A percentile compares a stretch with the other conserved stretches of the same genome.
Evolutionary conservation across 1,139 yeast species (phyloP).

Genomic region (Diutina mesorugosa): DNA sequence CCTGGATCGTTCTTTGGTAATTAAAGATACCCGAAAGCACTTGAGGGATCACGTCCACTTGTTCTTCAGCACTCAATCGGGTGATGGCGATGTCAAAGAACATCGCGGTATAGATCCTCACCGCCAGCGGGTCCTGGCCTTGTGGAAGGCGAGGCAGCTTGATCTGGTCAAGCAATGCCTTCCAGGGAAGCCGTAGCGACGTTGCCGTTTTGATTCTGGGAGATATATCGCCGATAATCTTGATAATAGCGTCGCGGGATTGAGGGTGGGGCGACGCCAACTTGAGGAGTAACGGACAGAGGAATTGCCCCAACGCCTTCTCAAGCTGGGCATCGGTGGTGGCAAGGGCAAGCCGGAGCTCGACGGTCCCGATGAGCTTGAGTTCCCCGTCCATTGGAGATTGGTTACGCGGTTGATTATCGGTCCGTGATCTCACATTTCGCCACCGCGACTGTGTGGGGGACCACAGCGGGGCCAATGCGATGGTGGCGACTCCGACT

Average conservation of each 20-base stretch:
- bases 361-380: constrained; percentile 60
- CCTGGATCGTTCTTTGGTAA: constrained; percentile 25
- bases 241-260: constrained; percentile 60
- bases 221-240: constrained; percentile 52
- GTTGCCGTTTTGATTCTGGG: constrained; percentile 55
- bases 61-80: constrained; percentile 25
- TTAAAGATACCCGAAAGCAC: constrained; percentile 34
- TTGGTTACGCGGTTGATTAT: too few relatives aligned
- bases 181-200: constrained; percentile 45
- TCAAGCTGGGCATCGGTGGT: constrained; percentile 55
- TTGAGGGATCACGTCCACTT: constrained; percentile 28
- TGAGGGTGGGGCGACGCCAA: constrained; percentile 56
- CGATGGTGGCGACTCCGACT: too few relatives aligned
- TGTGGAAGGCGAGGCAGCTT: constrained; percentile 34
- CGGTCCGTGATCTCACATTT: too few relatives aligned
- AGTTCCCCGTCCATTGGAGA: constrained; percentile 22
- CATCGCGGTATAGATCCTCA: constrained; percentile 52
- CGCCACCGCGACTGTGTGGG: background rate
- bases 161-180: constrained; percentile 50
- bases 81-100: constrained; percentile 58
- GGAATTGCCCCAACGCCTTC: constrained; percentile 43
- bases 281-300: constrained; percentile 71
- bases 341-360: constrained; percentile 72
- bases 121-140: constrained; percentile 35
- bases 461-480: too few relatives aligned